A percentile compares a stretch with the other conserved stretches of the same genome.
Evolutionary conservation across 305 asterid genomes (phyloP).

Genomic region (Solanum chacoense): DNA sequence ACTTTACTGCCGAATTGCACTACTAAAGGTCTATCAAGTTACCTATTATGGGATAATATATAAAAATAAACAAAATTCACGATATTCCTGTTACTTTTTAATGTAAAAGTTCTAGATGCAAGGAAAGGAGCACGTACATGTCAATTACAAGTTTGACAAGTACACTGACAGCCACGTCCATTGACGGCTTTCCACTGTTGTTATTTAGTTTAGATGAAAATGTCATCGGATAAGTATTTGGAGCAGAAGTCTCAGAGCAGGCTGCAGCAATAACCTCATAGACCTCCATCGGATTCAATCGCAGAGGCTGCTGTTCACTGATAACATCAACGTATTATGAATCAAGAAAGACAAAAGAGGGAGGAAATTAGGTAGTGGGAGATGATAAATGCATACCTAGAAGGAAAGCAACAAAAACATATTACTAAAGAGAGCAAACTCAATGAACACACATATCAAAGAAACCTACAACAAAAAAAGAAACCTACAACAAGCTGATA

Average conservation of each 20-base stretch:
- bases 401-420: background rate
- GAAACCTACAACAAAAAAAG: background rate
- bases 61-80: background rate
- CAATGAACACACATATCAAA: background rate
- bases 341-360: slow-evolving; percentile 5
- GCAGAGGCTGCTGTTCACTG: slow-evolving; percentile 98
- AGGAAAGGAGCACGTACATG: slow-evolving; percentile 59
- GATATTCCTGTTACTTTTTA: background rate
- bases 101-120: background rate
- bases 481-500: background rate
- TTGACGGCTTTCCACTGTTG: slow-evolving; percentile 81
- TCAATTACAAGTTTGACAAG: slow-evolving; percentile 97
- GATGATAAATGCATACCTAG: background rate
- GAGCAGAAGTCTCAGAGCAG: slow-evolving; percentile 71
- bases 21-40: background rate
- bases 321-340: slow-evolving; percentile 23
- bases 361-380: slow-evolving; percentile 5
- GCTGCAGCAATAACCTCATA: slow-evolving; percentile 95
- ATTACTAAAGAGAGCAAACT: background rate
- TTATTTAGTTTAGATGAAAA: slow-evolving; percentile 70
- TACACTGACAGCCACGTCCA: slow-evolving; percentile 98
- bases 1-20: background rate
- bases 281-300: slow-evolving; percentile 84
- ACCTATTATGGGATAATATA: background rate
- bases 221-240: slow-evolving; percentile 54